phyloP scores from a whole-genome alignment of 345 rosid genomes.

The Excoecaria cochinchinensis region DNA sequence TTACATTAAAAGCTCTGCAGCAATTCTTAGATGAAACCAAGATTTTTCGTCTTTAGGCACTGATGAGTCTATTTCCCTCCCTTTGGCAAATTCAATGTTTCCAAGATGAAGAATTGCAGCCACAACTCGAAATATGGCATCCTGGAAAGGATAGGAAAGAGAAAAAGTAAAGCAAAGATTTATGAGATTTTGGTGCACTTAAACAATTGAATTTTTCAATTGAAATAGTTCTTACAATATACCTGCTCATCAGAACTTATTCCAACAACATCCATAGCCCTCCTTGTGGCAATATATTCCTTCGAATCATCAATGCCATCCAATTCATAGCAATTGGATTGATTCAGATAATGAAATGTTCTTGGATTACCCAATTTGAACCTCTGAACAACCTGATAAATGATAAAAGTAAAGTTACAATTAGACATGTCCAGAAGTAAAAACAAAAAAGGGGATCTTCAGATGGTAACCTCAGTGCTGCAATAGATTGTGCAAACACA shows the following conservation, averaged over 20 bases:
- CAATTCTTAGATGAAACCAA: slow-evolving; percentile 77
- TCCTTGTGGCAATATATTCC: slow-evolving; percentile 80
- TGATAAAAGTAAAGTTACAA: slow-evolving; percentile 13
- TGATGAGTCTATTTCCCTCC: slow-evolving; percentile 88
- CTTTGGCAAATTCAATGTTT: slow-evolving; percentile 87
- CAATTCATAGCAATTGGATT: slow-evolving; percentile 83
- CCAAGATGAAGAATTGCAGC: slow-evolving; percentile 97
- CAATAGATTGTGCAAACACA: neutral
- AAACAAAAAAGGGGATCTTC: neutral
- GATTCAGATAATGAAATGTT: slow-evolving; percentile 89
- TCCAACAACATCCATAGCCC: slow-evolving; percentile 96
- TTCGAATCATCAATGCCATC: slow-evolving; percentile 79
- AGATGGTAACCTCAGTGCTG: neutral
- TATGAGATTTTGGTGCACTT: slow-evolving; percentile 3
- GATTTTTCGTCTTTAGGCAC: slow-evolving; percentile 89
- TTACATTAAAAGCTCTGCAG: slow-evolving; percentile 89
- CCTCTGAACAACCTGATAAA: slow-evolving; percentile 67
- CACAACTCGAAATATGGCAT: slow-evolving; percentile 84
- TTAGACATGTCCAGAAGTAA: neutral
- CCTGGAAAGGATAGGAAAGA: slow-evolving; percentile 43
- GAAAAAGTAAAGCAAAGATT: slow-evolving; percentile 13
- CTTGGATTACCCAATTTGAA: slow-evolving; percentile 83
- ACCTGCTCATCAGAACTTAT: slow-evolving; percentile 91
- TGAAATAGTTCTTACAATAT: slow-evolving; percentile 21
- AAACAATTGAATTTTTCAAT: slow-evolving; percentile 7